Conservation (phyloP, 164 flowering plant species). For the Tetrastigma voinierianum region DNA sequence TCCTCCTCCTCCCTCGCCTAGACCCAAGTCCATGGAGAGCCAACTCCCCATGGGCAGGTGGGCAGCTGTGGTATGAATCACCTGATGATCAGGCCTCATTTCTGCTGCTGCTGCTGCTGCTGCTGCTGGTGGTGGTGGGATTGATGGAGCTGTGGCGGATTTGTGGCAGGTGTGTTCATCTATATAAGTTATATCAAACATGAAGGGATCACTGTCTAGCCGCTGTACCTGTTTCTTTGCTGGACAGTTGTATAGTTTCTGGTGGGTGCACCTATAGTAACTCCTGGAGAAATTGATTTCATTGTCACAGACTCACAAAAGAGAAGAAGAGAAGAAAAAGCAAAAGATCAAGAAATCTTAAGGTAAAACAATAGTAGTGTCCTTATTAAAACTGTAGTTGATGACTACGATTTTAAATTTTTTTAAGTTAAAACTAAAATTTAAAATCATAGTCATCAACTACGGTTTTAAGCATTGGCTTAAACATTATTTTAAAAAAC, state of each 20-base stretch:
- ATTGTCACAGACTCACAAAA: too few relatives aligned
- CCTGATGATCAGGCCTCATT: not conserved
- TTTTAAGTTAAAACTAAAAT: too few relatives aligned
- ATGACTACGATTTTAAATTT: too few relatives aligned
- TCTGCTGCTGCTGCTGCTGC: slow-evolving; percentile 19
- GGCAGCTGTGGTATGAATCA: not conserved
- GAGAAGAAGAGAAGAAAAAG: too few relatives aligned
- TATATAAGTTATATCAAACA: slow-evolving; percentile 57
- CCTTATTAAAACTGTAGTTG: too few relatives aligned
- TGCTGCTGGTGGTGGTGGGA: slow-evolving; percentile 16
- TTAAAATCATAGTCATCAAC: too few relatives aligned
- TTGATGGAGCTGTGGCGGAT: slow-evolving; percentile 52
- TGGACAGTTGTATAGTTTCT: slow-evolving; percentile 61
- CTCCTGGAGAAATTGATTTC: slow-evolving; percentile 32
- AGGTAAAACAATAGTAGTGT: too few relatives aligned
- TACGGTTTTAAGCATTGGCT: too few relatives aligned
- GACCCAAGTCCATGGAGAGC: slow-evolving; percentile 18
- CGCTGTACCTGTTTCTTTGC: slow-evolving; percentile 93
- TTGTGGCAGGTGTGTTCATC: slow-evolving; percentile 69
- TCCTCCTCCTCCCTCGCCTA: not conserved
- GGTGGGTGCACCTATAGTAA: slow-evolving; percentile 90
- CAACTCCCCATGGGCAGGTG: slow-evolving; percentile 5
- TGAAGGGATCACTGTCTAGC: slow-evolving; percentile 57
- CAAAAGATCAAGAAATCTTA: too few relatives aligned
- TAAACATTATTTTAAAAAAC: too few relatives aligned